Evolutionary conservation across 2,329 filamentous ascomycete species (phyloP), one percentile per base, ranked within the genome.

Genomic region (Xylariaceae sp.): DNA sequence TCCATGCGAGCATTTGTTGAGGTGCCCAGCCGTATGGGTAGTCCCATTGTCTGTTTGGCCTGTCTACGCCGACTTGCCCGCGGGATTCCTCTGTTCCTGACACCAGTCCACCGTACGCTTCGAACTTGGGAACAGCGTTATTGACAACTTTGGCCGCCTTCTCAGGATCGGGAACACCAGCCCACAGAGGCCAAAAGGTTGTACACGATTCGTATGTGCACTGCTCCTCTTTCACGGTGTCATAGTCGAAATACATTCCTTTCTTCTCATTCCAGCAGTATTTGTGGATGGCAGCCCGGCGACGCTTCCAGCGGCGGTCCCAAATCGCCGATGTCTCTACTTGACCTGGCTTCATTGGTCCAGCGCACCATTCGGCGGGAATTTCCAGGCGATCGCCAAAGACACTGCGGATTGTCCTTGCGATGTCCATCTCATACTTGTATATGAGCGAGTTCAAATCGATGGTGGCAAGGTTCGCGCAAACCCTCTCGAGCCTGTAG

Each of bases 1-100:
- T 92, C 94, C 94, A 99, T 1, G 94, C 93, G 40, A 99, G 83
- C 75, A 99, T 97, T 75, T 99, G 94, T 76, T 99, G 94, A 31
- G 94, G 94, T 50, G 94, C 94, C 94, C 94, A 99, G 54, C 94
- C 94, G 67, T 94, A 97, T 0, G 94, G 94, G 69, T 91, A 97
- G 69, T 99, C 94, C 94, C 94, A 99, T 69, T 99, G 94, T 62
- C 94, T 85, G 70, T 97, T 97, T 7, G 94, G 94, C 44, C 93
- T 82, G 62, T 92, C 83, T 38, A 97, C 72, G 12, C 88, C 86
- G 55, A 96, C 77, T 31, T 79, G 75, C 39, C 94, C 94, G 42
- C 94, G 88, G 49, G 90, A 96, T 70, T 91, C 83, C 67, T 96
- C 86, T 0, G 93, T 96, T 48, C 93, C 93, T 1, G 92, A 93